Evolutionary conservation across 1,139 yeast species (phyloP), one percentile per base, ranked within the genome.

Genomic region (Protomyces inundatus): DNA sequence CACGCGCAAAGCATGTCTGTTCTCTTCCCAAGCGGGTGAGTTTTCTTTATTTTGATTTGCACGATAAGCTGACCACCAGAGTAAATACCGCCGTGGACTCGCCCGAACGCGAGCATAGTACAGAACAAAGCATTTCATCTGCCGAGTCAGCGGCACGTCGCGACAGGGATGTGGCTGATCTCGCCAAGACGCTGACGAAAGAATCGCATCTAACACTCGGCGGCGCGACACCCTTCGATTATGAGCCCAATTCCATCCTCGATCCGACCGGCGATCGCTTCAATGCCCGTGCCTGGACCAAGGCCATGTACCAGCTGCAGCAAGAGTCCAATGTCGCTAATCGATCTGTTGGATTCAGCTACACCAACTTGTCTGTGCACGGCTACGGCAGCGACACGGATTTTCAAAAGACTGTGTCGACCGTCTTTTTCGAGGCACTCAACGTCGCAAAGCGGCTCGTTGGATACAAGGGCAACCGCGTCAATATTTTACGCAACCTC

Each of bases 311-410:
- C 68, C 81, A 81, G 65, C 73, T 86, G 66, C 75, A 77, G 73
- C 79, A 79, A 66, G 76, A 79, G 30, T 88, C 86, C 69, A 84
- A 85, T 0, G 90, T 84, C 2, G 80, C 84, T 71, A 87, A 83
- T 74, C 79, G 84, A 46, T 79, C 82, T 16, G 76, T 88, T 65
- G 95, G 96, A 9, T 78, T 90, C 46, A 81, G 87, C 3, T 90
- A 85, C 79, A 81, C 82, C 66, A 76, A 87, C 70, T 76, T 90
- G 69, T 76, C 87, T 64, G 95, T 91, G 1, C 82, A 80, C 68
- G 97, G 96, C 66, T 81, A 81, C 66, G 90, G 93, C 9, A 79
- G 87, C 4, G 95, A 87, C 71, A 82, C 90, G 2, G 93, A 88
- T 71, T 90, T 86, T 75, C 96, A 88, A 74, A 78, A 87, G 33